Evolutionary conservation across 2,329 filamentous ascomycete species (phyloP).

Genomic region (Pyricularia pennisetigena): DNA sequence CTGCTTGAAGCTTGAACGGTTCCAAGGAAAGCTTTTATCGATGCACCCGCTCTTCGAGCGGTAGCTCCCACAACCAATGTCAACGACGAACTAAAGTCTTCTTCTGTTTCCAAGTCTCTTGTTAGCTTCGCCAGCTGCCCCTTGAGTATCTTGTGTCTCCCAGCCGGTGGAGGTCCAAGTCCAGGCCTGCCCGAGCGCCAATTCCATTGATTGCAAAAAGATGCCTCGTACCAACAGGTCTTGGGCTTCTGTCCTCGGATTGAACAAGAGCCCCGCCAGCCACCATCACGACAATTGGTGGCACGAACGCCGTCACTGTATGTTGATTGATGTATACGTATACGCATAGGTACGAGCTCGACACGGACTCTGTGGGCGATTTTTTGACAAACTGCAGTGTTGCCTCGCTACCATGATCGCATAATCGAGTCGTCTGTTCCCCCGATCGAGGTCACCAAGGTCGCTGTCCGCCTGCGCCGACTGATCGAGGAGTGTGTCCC

Average conservation of each 20-base stretch:
- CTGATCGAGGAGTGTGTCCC: constrained; percentile 83
- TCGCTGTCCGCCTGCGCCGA: constrained; percentile 82
- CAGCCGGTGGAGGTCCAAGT: not conserved
- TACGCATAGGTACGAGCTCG: not conserved
- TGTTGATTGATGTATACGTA: constrained; percentile 8
- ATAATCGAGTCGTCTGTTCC: constrained; percentile 58
- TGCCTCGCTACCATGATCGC: constrained; percentile 52
- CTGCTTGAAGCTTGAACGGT: not conserved
- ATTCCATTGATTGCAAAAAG: not conserved
- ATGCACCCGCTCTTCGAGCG: not conserved
- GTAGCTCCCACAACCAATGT: not conserved
- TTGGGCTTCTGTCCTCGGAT: constrained; percentile 20
- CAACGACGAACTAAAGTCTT: not conserved
- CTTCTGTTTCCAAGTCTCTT: not conserved
- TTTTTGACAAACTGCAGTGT: constrained; percentile 34
- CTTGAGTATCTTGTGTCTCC: not conserved
- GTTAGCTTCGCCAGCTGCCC: not conserved
- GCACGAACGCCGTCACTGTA: constrained; percentile 20
- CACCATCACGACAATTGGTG: constrained; percentile 17
- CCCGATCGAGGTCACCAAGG: constrained; percentile 73
- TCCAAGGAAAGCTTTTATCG: not conserved
- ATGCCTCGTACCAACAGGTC: not conserved
- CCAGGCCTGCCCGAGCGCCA: not conserved
- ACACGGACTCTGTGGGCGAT: not conserved
- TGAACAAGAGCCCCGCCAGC: constrained; percentile 17